Base-by-base conservation (phyloP, 306 rosid genomes). In the Castanea crenata region DNA sequence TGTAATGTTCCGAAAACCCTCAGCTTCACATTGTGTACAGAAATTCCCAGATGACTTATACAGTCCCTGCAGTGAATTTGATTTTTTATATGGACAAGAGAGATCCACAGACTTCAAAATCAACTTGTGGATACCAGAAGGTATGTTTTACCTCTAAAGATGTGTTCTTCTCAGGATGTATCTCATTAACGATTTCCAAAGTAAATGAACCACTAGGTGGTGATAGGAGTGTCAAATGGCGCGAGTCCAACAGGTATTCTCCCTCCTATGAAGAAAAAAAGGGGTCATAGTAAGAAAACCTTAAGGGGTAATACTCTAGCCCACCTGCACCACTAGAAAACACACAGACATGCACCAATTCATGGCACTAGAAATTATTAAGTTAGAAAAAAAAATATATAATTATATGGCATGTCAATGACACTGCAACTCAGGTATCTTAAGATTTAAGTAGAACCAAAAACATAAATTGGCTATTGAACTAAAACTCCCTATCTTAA, bases 11-110 rank as follows among this genome's bases (percentile, higher is more conserved):
- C 96, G 98, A 83, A 95, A 95, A 73, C 99, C 99, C 84, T 95
- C 99, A 51, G 99, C 99, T 87, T 95, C 99, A 82, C 99, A 95
- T 82, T 95, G 99, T 59, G 99, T 95, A 79, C 97, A 95, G 90
- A 95, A 93, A 87, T 91, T 95, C 74, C 96, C 97, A 76, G 99
- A 90, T 77, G 99, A 87, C 85, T 88, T 93, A 85, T 90, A 95
- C 65, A 95, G 98, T 19, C 99, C 98, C 98, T 95, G 59, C 74
- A 88, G 73, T 73, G 81, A 82, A 86, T 54, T 75, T 86, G 79
- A 81, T 55, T 65, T 73, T 78, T 10, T 23, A 69, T 81, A 31
- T 67, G 56, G 49, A 56, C 74, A 71, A 78, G 13, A 44, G 49
- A 49, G 27, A 69, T 79, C 73, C 51, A 55, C 73, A 55, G 71